A percentile compares a stretch with the other conserved stretches of the same genome.
phyloP scores from a whole-genome alignment of 352 stramenopile species.

The Phytophthora colocasiae region DNA sequence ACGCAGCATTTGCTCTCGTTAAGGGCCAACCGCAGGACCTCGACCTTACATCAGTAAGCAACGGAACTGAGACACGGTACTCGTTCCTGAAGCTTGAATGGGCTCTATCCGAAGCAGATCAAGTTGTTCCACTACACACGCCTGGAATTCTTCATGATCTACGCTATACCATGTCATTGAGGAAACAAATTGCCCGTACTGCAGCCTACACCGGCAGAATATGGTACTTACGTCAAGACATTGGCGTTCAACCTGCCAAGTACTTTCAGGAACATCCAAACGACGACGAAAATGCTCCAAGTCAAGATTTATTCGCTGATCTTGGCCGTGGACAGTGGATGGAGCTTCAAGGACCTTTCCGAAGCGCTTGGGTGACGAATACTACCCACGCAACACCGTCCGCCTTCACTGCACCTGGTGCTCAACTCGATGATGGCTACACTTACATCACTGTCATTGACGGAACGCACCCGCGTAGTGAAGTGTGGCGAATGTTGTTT shows the following conservation, averaged over 20 bases:
- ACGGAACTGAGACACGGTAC: constrained; percentile 48
- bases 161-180: constrained; percentile 56
- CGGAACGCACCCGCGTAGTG: constrained; percentile 39
- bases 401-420: constrained; percentile 50
- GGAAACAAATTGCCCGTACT: constrained; percentile 46
- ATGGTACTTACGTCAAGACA: constrained; percentile 32
- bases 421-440: constrained; percentile 64
- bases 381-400: constrained; percentile 57
- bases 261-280: constrained; percentile 41
- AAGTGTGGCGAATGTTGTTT: constrained; percentile 50
- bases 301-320: constrained; percentile 31
- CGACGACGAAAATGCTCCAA: constrained; percentile 5
- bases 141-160: constrained; percentile 52
- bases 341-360: constrained; percentile 56
- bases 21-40: constrained; percentile 61
- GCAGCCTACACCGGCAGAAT: constrained; percentile 45
- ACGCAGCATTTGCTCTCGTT: constrained; percentile 54
- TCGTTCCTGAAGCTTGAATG: constrained; percentile 81
- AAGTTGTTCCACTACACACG: constrained; percentile 54
- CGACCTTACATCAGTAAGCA: constrained; percentile 59
- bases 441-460: constrained; percentile 63
- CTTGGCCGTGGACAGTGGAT: constrained; percentile 44
- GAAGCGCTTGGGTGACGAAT: constrained; percentile 69
- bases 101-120: constrained; percentile 65
- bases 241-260: constrained; percentile 15